A percentile compares a stretch with the other conserved stretches of the same genome.
phyloP scores from a whole-genome alignment of 73 alveolate species.

The Paramecium sonneborni region DNA sequence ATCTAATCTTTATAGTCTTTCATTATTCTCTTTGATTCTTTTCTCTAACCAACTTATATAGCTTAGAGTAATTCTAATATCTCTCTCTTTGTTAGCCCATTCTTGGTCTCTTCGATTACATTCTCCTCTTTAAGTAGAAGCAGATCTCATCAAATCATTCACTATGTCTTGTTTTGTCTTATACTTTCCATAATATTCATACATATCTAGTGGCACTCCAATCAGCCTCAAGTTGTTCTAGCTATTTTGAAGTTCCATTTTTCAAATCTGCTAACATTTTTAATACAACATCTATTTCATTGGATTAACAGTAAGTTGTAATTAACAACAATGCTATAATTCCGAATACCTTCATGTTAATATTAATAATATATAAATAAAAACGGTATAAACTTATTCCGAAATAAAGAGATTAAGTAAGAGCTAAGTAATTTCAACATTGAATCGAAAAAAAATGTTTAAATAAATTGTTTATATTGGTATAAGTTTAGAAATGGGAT shows the following conservation, averaged over 20 bases:
- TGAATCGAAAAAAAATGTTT: not conserved
- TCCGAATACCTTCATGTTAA: slow-evolving; percentile 16
- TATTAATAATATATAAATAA: slow-evolving; percentile 1
- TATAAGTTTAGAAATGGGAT: not conserved
- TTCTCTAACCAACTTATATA: slow-evolving; percentile 43
- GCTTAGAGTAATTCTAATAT: slow-evolving; percentile 40
- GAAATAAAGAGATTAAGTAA: not conserved
- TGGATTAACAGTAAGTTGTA: slow-evolving; percentile 3
- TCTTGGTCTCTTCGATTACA: slow-evolving; percentile 29
- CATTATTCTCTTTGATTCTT: slow-evolving; percentile 48
- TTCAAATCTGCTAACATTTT: slow-evolving; percentile 23
- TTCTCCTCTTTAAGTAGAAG: slow-evolving; percentile 48
- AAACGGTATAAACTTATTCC: slow-evolving; percentile 6
- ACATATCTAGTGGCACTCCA: not conserved
- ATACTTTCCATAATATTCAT: not conserved
- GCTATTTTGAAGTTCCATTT: not conserved
- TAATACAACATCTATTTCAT: slow-evolving; percentile 50
- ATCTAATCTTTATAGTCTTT: not conserved
- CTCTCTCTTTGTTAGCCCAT: slow-evolving; percentile 47
- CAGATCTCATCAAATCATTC: not conserved
- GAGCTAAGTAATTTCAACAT: not conserved
- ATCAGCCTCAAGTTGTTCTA: not conserved
- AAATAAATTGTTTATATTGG: not conserved
- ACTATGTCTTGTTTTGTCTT: not conserved
- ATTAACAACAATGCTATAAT: slow-evolving; percentile 28